Base-by-base conservation (phyloP, 2,329 filamentous ascomycete species). In the Cordyceps fumosorosea region DNA sequence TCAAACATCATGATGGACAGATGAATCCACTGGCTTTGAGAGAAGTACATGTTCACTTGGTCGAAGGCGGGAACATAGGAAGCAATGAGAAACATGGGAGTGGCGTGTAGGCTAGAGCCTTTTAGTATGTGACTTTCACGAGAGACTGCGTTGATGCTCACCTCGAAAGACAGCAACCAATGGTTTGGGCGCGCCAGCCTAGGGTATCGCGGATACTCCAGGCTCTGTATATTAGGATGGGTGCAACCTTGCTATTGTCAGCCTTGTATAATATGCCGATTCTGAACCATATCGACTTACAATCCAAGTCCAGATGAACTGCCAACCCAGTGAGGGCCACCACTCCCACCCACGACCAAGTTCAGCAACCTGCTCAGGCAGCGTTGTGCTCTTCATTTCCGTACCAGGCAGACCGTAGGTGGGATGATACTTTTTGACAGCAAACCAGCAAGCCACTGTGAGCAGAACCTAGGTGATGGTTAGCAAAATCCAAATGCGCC, bases 401-500 rank as follows among this genome's bases (percentile, higher is more conserved):
- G 75, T 76, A 3, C 74, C 74, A 8, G 73, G 67, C 48, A 76
- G 69, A 14, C 81, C 79, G 48, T 80, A 85, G 5, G 79, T 79
- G 6, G 74, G 71, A 65, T 87, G 84, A 63, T 85, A 87, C 60
- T 84, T 84, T 44, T 76, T 77, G 50, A 83, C 86, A 10, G 81
- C 78, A 60, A 84, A 70, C 74, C 79, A 88, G 70, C 85, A 80
- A 44, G 81, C 71, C 37, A 84, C 66, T 0, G 83, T 80, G 20
- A 84, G 75, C 34, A 83, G 65, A 8, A 85, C 70, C 83, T 85
- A 65, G 50, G 51, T 6, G 2, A 26, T 14, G 11, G 20, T 60
- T 26, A 47, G 29, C 5, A 48, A 2, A 3, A 29, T 29, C 3
- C 29, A 29, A 7, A 37, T 4, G 16, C 11, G 5, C 12, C 8